These are phyloP conservation scores for Meira miltonrushii DNA, from an alignment of 1,284 basidiomycete genomes.

Conservation along the genomic window DNA sequence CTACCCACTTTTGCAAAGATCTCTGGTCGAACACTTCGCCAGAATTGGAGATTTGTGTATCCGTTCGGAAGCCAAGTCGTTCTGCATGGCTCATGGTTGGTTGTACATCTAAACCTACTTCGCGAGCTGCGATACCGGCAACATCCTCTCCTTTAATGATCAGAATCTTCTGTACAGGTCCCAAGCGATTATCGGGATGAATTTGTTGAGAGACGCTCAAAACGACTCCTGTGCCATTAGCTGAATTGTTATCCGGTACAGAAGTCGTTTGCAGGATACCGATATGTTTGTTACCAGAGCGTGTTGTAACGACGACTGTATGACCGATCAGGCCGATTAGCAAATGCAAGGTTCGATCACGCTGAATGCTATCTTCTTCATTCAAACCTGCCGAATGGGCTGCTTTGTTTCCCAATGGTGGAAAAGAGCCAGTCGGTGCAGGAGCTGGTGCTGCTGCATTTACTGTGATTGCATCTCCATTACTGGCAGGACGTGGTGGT, in stretches of 20 bases:
- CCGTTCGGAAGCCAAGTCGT: slow-evolving; percentile 34
- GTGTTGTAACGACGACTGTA: slow-evolving; percentile 37
- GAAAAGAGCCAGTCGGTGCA: neutral
- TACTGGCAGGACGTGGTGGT: slow-evolving; percentile 1
- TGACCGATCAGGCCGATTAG: slow-evolving; percentile 36
- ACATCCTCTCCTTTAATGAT: slow-evolving; percentile 37
- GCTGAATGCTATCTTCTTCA: slow-evolving; percentile 16
- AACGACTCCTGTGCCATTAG: slow-evolving; percentile 34
- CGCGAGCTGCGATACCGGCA: slow-evolving; percentile 29
- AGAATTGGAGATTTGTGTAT: slow-evolving; percentile 39
- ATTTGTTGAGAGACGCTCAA: slow-evolving; percentile 39
- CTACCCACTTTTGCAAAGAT: slow-evolving; percentile 38
- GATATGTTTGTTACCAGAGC: slow-evolving; percentile 33
- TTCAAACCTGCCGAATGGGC: neutral
- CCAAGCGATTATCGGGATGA: slow-evolving; percentile 20
- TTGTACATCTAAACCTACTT: slow-evolving; percentile 33
- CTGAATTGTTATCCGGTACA: slow-evolving; percentile 16
- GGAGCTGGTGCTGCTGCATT: slow-evolving; percentile 1
- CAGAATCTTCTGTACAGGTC: slow-evolving; percentile 28
- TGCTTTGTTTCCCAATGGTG: slow-evolving; percentile 1
- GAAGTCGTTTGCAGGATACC: slow-evolving; percentile 35
- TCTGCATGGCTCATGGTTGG: slow-evolving; percentile 22
- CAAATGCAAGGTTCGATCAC: slow-evolving; percentile 33
- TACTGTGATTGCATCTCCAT: neutral
- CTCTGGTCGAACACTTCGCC: slow-evolving; percentile 22